Percentiles rank a stretch among this genome's conserved stretches.
phyloP scores from a whole-genome alignment of 2,329 filamentous ascomycete genomes.

The Chlorencoelia australis region DNA sequence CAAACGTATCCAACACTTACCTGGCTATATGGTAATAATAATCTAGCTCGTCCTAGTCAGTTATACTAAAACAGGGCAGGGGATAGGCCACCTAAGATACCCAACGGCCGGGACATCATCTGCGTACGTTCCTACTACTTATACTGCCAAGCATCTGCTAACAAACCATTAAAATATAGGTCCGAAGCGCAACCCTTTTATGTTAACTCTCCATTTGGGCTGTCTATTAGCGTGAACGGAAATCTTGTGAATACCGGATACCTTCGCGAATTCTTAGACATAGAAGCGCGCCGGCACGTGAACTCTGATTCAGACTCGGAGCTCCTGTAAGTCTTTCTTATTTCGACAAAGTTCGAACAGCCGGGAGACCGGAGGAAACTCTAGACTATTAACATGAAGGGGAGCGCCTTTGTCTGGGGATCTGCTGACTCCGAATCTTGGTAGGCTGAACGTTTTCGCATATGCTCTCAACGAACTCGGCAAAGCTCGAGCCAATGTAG shows the following conservation, averaged over 20 bases:
- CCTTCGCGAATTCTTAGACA: slow-evolving; percentile 44
- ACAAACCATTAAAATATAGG: no score
- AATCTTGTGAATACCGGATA: slow-evolving; percentile 74
- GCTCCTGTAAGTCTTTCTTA: no score
- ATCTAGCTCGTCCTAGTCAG: no score
- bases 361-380: no score
- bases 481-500: slow-evolving; percentile 69
- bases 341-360: no score
- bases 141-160: no score
- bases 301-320: slow-evolving; percentile 87
- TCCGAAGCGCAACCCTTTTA: slow-evolving; percentile 90
- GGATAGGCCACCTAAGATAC: slow-evolving; percentile 71
- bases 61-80: no score
- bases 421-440: no score
- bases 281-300: slow-evolving; percentile 30
- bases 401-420: no score
- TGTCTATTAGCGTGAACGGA: slow-evolving; percentile 75
- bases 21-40: slow-evolving; percentile 86
- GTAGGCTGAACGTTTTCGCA: slow-evolving; percentile 85
- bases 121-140: no score
- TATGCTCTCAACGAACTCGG: slow-evolving; percentile 70
- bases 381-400: no score
- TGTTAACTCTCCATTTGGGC: slow-evolving; percentile 76
- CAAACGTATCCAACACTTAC: slow-evolving; percentile 59
- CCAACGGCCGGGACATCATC: no score